Evolutionary conservation across 352 stramenopile genomes (phyloP).

Genomic region (Chrysophaeum taylorii): DNA sequence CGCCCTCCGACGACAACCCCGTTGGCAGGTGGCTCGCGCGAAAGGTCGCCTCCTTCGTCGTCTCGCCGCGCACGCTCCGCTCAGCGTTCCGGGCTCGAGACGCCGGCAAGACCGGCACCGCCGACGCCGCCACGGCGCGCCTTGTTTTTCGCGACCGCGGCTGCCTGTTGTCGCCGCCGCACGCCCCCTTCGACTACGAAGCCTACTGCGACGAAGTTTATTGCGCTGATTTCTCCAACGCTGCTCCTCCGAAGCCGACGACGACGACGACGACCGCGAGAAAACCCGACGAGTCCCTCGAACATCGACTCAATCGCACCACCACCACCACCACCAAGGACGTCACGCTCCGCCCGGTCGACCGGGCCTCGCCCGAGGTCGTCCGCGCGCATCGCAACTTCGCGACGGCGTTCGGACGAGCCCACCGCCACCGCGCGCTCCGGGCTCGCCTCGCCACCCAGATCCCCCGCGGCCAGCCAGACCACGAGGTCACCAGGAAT

Average conservation of each 20-base stretch:
- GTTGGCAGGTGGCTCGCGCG: no score
- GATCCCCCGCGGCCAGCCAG: background rate
- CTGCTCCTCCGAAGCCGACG: background rate
- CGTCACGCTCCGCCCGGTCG: no score
- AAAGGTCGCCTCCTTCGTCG: no score
- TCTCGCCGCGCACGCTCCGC: background rate
- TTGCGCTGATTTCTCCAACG: background rate
- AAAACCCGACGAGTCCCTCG: no score
- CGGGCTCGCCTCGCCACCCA: background rate
- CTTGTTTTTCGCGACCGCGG: background rate
- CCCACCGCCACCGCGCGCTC: background rate
- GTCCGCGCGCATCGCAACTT: background rate
- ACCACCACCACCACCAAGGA: no score
- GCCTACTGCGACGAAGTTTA: background rate
- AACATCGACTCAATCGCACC: no score
- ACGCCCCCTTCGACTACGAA: constrained; percentile 7
- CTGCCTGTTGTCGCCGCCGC: no score
- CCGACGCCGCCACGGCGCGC: background rate
- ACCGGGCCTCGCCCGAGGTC: background rate
- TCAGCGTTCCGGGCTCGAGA: background rate
- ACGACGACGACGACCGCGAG: no score
- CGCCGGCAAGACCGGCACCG: background rate
- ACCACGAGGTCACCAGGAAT: background rate
- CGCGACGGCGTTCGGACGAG: background rate
- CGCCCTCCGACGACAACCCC: no score